phyloP scores from a whole-genome alignment of 2,329 filamentous ascomycete genomes.

The Arthroderma sp. region DNA sequence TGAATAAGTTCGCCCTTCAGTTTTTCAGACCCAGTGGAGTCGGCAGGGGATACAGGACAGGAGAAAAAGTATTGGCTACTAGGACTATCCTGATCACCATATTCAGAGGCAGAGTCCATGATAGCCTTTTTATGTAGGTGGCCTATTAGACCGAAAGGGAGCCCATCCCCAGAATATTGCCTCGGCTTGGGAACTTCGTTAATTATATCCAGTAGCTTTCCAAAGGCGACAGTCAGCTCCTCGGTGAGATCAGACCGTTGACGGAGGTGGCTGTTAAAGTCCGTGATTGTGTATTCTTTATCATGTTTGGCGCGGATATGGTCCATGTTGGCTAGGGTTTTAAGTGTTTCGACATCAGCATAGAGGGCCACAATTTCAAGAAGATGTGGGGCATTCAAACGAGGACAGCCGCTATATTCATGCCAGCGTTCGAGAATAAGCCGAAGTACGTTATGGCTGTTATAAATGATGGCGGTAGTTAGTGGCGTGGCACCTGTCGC shows the following conservation, averaged over 20 bases:
- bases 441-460: constrained; percentile 22
- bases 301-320: constrained; percentile 18
- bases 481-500: constrained; percentile 18
- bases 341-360: constrained; percentile 18
- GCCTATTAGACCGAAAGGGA: background rate
- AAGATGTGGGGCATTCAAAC: constrained; percentile 16
- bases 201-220: constrained; percentile 10
- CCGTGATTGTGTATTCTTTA: constrained; percentile 12
- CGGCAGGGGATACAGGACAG: background rate
- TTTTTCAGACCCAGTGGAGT: background rate
- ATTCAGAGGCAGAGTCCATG: background rate
- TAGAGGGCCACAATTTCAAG: constrained; percentile 18
- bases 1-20: too few relatives aligned
- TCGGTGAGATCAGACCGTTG: constrained; percentile 10
- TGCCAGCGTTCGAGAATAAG: constrained; percentile 24
- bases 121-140: background rate
- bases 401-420: constrained; percentile 22
- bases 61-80: background rate
- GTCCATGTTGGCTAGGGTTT: constrained; percentile 15
- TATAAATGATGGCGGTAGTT: constrained; percentile 23
- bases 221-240: constrained; percentile 11
- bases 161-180: too few relatives aligned
- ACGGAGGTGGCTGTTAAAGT: constrained; percentile 9
- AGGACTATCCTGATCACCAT: background rate
- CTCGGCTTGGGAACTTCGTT: constrained; percentile 7